Evolutionary conservation across 768 basidiomycete genomes (phyloP).

Genomic region (Leccinum longicurvipes): DNA sequence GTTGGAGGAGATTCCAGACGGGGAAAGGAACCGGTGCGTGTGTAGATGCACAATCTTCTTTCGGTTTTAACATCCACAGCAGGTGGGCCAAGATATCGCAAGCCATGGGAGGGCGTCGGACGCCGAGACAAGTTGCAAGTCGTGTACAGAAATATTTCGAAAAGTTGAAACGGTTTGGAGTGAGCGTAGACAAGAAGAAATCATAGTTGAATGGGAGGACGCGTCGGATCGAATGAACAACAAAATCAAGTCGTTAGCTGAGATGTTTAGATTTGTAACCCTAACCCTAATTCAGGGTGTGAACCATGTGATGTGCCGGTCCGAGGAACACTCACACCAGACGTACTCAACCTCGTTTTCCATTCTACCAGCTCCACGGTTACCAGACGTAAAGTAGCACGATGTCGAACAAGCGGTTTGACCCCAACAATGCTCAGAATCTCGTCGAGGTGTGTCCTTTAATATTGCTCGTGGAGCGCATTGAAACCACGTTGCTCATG

Average conservation of each 20-base stretch:
- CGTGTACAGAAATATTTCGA: constrained; percentile 87
- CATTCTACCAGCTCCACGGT: not conserved
- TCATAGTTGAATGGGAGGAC: constrained; percentile 6
- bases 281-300: constrained; percentile 21
- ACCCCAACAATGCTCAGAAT: constrained; percentile 92
- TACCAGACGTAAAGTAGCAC: constrained; percentile 23
- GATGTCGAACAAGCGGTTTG: constrained; percentile 60
- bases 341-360: not conserved
- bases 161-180: constrained; percentile 74
- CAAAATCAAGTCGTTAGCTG: too few species aligned
- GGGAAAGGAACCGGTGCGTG: constrained; percentile 68
- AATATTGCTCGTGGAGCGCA: constrained; percentile 4
- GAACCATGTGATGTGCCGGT: constrained; percentile 6
- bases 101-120: constrained; percentile 75
- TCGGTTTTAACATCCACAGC: constrained; percentile 7
- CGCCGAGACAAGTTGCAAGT: constrained; percentile 83
- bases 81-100: constrained; percentile 82
- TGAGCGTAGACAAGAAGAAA: constrained; percentile 38
- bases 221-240: not conserved
- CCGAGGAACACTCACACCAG: not conserved
- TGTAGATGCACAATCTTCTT: not conserved
- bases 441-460: constrained; percentile 65
- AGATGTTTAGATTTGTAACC: constrained; percentile 15
- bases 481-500: constrained; percentile 21
- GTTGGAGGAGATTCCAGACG: constrained; percentile 72